phyloP scores from a whole-genome alignment of 805 yeast genomes.

The Candida ipomoeae region DNA sequence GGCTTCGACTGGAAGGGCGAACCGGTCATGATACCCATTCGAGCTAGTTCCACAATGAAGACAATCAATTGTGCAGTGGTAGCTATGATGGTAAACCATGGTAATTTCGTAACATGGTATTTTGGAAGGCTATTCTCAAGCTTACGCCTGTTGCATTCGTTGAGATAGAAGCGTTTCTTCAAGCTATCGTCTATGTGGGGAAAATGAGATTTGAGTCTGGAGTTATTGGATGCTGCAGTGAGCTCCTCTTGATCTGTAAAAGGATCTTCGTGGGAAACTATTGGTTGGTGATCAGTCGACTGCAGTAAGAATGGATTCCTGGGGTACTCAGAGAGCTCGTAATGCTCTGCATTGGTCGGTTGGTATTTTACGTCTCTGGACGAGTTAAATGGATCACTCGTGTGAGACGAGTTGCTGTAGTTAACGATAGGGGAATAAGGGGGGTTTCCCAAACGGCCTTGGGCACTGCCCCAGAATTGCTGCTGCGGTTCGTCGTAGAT shows the following conservation, averaged over 20 bases:
- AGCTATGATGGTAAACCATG: slow-evolving; percentile 39
- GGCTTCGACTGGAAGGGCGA: slow-evolving; percentile 65
- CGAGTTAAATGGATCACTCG: background rate
- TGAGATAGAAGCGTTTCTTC: slow-evolving; percentile 1
- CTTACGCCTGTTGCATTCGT: slow-evolving; percentile 16
- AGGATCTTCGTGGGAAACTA: background rate
- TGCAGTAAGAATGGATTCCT: slow-evolving; percentile 7
- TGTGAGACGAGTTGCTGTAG: background rate
- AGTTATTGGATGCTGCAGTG: background rate
- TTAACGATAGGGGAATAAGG: slow-evolving; percentile 7
- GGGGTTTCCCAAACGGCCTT: background rate
- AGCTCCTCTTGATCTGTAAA: background rate
- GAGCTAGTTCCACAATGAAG: slow-evolving; percentile 57
- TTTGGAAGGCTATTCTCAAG: slow-evolving; percentile 16
- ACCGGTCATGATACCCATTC: slow-evolving; percentile 58
- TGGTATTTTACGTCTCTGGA: background rate
- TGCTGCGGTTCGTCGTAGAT: background rate
- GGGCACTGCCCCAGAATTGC: slow-evolving; percentile 1
- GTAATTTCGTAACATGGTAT: slow-evolving; percentile 26
- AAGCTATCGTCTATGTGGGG: slow-evolving; percentile 1
- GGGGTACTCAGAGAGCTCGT: slow-evolving; percentile 11
- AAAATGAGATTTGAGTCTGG: background rate
- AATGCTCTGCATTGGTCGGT: slow-evolving; percentile 8
- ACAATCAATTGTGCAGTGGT: slow-evolving; percentile 49
- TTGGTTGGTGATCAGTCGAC: background rate